These are phyloP conservation scores for Pyrrhoderma noxium DNA, from an alignment of 1,284 basidiomycete genomes.

Conservation along the genomic window DNA sequence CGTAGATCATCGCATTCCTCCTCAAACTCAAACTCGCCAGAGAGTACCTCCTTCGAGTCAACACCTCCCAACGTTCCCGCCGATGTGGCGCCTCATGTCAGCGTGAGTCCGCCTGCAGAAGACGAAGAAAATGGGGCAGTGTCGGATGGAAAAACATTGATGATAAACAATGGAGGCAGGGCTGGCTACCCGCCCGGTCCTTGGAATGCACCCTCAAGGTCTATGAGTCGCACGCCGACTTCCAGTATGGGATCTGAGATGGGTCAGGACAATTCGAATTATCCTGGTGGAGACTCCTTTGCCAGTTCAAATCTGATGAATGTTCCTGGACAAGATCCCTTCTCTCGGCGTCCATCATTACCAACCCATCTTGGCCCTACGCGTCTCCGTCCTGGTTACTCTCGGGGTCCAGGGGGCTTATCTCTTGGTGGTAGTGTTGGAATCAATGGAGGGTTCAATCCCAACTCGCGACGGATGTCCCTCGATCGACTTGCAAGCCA, in stretches of 20 bases:
- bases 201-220: constrained; percentile 6
- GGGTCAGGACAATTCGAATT: not conserved
- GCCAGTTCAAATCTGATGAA: too few relatives aligned
- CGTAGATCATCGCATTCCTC: constrained; percentile 7
- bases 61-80: constrained; percentile 29
- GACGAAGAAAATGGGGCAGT: constrained; percentile 11
- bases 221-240: constrained; percentile 15
- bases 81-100: constrained; percentile 23
- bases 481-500: constrained; percentile 56
- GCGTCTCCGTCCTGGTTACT: constrained; percentile 3
- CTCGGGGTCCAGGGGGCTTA: not conserved
- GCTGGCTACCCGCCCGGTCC: constrained; percentile 1
- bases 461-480: constrained; percentile 43
- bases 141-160: constrained; percentile 28
- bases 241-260: constrained; percentile 1
- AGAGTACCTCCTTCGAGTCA: constrained; percentile 31
- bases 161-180: not conserved
- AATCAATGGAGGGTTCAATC: constrained; percentile 10
- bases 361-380: constrained; percentile 14
- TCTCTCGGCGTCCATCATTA: constrained; percentile 13
- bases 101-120: constrained; percentile 7
- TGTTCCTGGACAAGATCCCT: not conserved
- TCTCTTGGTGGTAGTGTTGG: not conserved
- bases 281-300: not conserved
- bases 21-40: constrained; percentile 20